Evolutionary conservation across 345 rosid species (phyloP).

Genomic region (Salix caprea): DNA sequence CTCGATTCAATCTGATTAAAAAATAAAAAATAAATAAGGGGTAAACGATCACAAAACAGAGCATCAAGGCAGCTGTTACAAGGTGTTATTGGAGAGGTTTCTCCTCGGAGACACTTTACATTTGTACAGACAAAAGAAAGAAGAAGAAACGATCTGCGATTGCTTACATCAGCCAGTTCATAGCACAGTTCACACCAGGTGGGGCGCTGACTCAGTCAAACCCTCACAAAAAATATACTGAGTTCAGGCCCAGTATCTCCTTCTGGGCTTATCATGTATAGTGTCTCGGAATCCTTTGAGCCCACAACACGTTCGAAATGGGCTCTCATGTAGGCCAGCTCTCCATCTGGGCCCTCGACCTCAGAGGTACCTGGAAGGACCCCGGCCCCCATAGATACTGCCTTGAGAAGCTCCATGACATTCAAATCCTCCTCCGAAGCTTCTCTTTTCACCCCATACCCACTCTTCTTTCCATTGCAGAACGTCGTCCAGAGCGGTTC

Average conservation of each 20-base stretch:
- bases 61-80: no score
- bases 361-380: slow-evolving; percentile 66
- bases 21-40: no score
- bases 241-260: slow-evolving; percentile 79
- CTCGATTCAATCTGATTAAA: no score
- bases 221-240: slow-evolving; percentile 67
- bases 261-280: slow-evolving; percentile 83
- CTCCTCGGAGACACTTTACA: no score
- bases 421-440: slow-evolving; percentile 62
- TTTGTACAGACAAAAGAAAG: neutral
- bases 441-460: slow-evolving; percentile 63
- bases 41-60: no score
- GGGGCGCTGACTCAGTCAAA: slow-evolving; percentile 21
- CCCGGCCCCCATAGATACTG: slow-evolving; percentile 89
- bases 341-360: slow-evolving; percentile 61
- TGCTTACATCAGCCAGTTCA: no score
- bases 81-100: no score
- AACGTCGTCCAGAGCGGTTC: slow-evolving; percentile 83
- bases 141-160: no score
- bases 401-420: slow-evolving; percentile 70
- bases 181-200: no score
- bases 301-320: slow-evolving; percentile 73
- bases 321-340: slow-evolving; percentile 76
- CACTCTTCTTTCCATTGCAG: slow-evolving; percentile 72
- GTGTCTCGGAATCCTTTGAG: slow-evolving; percentile 76